Base-by-base conservation (phyloP, 768 basidiomycete species). In the Russula griseocarnosa region DNA sequence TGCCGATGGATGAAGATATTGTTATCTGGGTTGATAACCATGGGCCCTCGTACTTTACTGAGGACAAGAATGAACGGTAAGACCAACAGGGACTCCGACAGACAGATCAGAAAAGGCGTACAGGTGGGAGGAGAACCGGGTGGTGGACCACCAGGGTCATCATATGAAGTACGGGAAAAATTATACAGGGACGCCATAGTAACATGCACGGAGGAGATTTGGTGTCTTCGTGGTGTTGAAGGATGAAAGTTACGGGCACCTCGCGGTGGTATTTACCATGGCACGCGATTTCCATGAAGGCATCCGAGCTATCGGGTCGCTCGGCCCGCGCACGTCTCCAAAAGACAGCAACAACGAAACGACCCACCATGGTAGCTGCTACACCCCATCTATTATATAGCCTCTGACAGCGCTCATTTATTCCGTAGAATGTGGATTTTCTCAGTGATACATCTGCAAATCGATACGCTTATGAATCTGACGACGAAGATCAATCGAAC, bases 1-100 rank as follows among this genome's bases (percentile, higher is more conserved):
- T 47, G 2, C 97, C 96, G 62, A 99, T 85, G 20, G 81, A 74
- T 14, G 83, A 78, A 4, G 96, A 90, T 36, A 98, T 83, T 3
- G 81, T 74, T 20, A 96, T 78, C 74, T 98, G 96, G 1, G 95
- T 97, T 24, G 86, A 85, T 75, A 99, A 90, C 97, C 97, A 98
- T 38, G 94, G 94, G 0, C 96, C 95, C 71, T 91, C 87, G 73
- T 90, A 94, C 71, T 82, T 90, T 67, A 80, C 90, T 92, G 70
- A 16, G 30, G 42, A 40, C 55, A 62, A 50, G 24, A 3, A 38
- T 40, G 6, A 18, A 40, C 51, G 16, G 57, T 26, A 16, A 13
- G 20, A 71, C 69, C 60, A 68, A 51, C 30, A 36, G 49, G n/a
- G n/a, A n/a, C n/a, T n/a, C n/a, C n/a, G n/a, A 47, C 34, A 59